These are phyloP conservation scores for Rubroboletus pulcherrimus DNA, from an alignment of 768 basidiomycete species.

Conservation along the genomic window DNA sequence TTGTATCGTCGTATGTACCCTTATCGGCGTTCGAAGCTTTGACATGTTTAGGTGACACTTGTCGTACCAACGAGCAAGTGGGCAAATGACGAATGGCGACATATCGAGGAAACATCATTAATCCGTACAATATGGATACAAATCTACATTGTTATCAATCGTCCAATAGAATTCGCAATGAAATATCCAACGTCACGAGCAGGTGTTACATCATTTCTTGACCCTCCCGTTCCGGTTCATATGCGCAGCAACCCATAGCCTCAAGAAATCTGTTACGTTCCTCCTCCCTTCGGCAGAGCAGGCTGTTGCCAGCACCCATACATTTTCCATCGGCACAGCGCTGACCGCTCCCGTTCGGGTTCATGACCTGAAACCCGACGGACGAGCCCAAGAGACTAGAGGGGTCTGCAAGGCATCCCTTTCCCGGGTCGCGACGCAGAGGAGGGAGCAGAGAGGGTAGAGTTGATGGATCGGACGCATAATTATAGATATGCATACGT, in stretches of 20 bases:
- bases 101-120: background rate
- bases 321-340: constrained; percentile 38
- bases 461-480: constrained; percentile 47
- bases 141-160: constrained; percentile 1
- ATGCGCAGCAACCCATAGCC: constrained; percentile 43
- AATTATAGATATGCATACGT: constrained; percentile 50
- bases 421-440: constrained; percentile 22
- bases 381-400: constrained; percentile 16
- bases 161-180: background rate
- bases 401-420: constrained; percentile 19
- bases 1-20: background rate
- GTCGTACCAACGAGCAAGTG: background rate
- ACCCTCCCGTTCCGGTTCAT: constrained; percentile 33
- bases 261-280: constrained; percentile 44
- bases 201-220: background rate
- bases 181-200: background rate
- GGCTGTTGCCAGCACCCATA: constrained; percentile 36
- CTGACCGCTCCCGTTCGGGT: constrained; percentile 13
- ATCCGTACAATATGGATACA: constrained; percentile 8
- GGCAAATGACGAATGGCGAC: background rate
- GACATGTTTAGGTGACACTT: background rate
- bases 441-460: constrained; percentile 42
- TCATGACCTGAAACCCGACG: constrained; percentile 5
- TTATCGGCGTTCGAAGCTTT: background rate
- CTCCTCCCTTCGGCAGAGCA: constrained; percentile 40